These are phyloP conservation scores for Sindora glabra DNA, from an alignment of 306 rosid genomes.

Conservation along the genomic window DNA sequence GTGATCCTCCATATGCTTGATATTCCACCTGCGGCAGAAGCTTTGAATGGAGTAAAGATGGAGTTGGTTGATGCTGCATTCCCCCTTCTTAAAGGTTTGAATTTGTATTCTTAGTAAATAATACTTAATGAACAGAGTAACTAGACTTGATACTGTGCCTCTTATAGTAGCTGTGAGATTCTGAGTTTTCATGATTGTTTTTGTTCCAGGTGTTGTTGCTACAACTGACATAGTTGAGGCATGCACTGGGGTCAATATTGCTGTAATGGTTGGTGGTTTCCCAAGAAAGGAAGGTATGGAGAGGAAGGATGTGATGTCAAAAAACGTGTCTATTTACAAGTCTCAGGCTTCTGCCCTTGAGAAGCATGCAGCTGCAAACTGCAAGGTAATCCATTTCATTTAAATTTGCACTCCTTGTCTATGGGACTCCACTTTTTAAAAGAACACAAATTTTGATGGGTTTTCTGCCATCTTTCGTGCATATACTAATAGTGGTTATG, in stretches of 20 bases:
- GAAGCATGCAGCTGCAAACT: slow-evolving; percentile 84
- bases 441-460: too few relatives aligned
- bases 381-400: slow-evolving; percentile 51
- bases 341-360: slow-evolving; percentile 97
- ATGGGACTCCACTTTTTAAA: not conserved
- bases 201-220: slow-evolving; percentile 86
- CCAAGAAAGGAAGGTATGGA: slow-evolving; percentile 99
- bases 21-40: slow-evolving; percentile 84
- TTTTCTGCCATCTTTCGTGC: not conserved
- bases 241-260: slow-evolving; percentile 87
- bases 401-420: not conserved
- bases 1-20: slow-evolving; percentile 95
- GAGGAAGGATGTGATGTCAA: slow-evolving; percentile 92
- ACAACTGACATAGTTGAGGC: slow-evolving; percentile 96
- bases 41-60: slow-evolving; percentile 92
- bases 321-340: slow-evolving; percentile 89
- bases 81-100: slow-evolving; percentile 77
- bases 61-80: slow-evolving; percentile 94
- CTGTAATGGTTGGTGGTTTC: slow-evolving; percentile 98
- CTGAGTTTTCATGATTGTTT: not conserved
- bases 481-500: not conserved
- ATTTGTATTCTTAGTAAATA: not conserved
- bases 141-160: not conserved
- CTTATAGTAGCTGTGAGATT: not conserved
- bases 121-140: not conserved